Evolutionary conservation across 1,139 yeast species (phyloP).

Genomic region (Kodamaea derodonti): DNA sequence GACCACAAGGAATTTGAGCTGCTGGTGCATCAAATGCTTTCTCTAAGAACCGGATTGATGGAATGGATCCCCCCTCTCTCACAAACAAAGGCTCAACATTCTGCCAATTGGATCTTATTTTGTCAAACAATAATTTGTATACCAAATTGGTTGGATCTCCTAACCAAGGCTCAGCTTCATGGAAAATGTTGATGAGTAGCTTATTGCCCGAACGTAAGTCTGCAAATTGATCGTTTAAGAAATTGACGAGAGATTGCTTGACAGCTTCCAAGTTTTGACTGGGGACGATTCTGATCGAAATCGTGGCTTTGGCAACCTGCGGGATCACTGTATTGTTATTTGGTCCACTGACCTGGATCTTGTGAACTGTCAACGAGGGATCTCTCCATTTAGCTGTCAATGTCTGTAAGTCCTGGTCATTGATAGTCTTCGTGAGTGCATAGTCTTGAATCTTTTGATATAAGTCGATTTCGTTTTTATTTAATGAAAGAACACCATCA

Average conservation of each 20-base stretch:
- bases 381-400: slow-evolving; percentile 85
- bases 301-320: slow-evolving; percentile 65
- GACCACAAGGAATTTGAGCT: slow-evolving; percentile 96
- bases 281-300: slow-evolving; percentile 87
- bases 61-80: slow-evolving; percentile 96
- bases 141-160: slow-evolving; percentile 79
- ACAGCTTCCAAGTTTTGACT: slow-evolving; percentile 68
- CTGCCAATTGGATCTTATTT: slow-evolving; percentile 62
- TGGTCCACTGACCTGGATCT: slow-evolving; percentile 84
- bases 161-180: slow-evolving; percentile 95
- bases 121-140: slow-evolving; percentile 59
- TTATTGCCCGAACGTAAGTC: slow-evolving; percentile 56
- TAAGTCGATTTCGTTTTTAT: slow-evolving; percentile 50
- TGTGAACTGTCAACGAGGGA: slow-evolving; percentile 89
- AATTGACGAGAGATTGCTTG: slow-evolving; percentile 45
- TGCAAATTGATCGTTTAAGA: slow-evolving; percentile 43
- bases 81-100: slow-evolving; percentile 70
- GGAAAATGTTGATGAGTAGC: slow-evolving; percentile 56
- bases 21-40: slow-evolving; percentile 82
- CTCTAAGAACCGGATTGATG: slow-evolving; percentile 82
- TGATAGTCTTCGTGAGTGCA: slow-evolving; percentile 18
- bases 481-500: slow-evolving; percentile 56
- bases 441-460: slow-evolving; percentile 60
- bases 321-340: slow-evolving; percentile 89
- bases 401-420: slow-evolving; percentile 41